Evolutionary conservation across 371 early-diverging fungal genomes (phyloP).

Genomic region (Mortierella sp.): DNA sequence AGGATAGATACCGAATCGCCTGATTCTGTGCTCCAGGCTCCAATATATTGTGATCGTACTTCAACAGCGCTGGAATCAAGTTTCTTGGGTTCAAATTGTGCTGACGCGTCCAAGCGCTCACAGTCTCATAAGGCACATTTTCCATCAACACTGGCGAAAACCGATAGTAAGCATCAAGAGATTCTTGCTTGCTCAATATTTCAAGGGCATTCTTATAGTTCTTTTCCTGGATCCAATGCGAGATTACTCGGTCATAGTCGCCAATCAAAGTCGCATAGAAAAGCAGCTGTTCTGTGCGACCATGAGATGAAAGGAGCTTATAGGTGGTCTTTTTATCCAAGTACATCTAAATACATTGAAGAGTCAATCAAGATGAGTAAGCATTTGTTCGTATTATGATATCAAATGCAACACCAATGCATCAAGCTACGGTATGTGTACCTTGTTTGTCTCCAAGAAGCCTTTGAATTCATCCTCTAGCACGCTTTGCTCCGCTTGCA

Average conservation of each 20-base stretch:
- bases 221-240: conserved; percentile 82
- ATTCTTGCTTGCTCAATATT: conserved; percentile 78
- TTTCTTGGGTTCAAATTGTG: conserved; percentile 82
- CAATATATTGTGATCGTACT: conserved; percentile 69
- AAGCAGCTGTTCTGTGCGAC: conserved; percentile 80
- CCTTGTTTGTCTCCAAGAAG: conserved; percentile 79
- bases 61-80: conserved; percentile 91
- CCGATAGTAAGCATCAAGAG: conserved; percentile 85
- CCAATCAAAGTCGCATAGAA: conserved; percentile 83
- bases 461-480: conserved; percentile 76
- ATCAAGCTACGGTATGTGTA: conserved; percentile 20
- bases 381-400: background rate
- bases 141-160: conserved; percentile 88
- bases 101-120: conserved; percentile 88
- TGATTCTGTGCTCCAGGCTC: conserved; percentile 72
- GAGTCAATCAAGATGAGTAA: background rate
- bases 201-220: conserved; percentile 82
- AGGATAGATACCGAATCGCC: conserved; percentile 89
- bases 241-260: conserved; percentile 86
- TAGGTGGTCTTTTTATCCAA: conserved; percentile 81
- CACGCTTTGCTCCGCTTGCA: conserved; percentile 44
- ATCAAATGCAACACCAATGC: background rate
- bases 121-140: conserved; percentile 81
- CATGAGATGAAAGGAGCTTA: conserved; percentile 86
- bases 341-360: conserved; percentile 36